Base-by-base conservation (phyloP, 169 alveolate species). In the Cryptosporidium canis region DNA sequence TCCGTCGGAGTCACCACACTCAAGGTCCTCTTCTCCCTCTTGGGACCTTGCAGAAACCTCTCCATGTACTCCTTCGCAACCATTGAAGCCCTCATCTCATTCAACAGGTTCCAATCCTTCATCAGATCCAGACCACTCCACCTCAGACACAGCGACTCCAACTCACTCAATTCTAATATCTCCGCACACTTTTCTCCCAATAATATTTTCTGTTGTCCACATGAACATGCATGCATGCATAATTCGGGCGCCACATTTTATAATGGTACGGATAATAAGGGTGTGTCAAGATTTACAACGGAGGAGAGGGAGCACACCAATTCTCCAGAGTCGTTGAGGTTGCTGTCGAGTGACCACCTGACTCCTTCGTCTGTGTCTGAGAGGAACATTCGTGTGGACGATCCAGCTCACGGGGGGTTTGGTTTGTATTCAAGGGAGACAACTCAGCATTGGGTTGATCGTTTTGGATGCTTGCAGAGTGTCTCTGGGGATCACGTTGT, bases 1-100 rank as follows among this genome's bases (percentile, higher is more conserved):
- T 77, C 87, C 27, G 87, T 77, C 4, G 87, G 87, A n/a, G 87
- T 77, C 24, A 77, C 87, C 31, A 77, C 87, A 8, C 45, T 77
- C 16, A 77, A 77, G 31, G 87, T 77, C 21, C 53, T 77, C 2
- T 77, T 77, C 31, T 77, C 87, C 12, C 44, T 77, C 18, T 43
- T 77, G 31, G 87, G 87, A 5, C 87, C 87, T 39, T 77, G 87
- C 51, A 77, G 87, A 58, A 77, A 77, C 39, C 64, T 77, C 16
- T 77, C 87, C 33, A 55, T 77, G 64, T 77, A 77, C 29, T 77
- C 87, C 3, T 77, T 77, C 27, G 87, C 87, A 3, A 77, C 87
- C 24, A 77, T 77, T 8, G 87, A 77, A 31, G 87, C 87, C 3
- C 47, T 77, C 12, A 77, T 77, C 24, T 77, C 87, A 0, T 77